Percentiles rank a stretch among this genome's conserved stretches.
Conservation (phyloP, 352 stramenopile species). For the Phytopythium oedochilum region DNA sequence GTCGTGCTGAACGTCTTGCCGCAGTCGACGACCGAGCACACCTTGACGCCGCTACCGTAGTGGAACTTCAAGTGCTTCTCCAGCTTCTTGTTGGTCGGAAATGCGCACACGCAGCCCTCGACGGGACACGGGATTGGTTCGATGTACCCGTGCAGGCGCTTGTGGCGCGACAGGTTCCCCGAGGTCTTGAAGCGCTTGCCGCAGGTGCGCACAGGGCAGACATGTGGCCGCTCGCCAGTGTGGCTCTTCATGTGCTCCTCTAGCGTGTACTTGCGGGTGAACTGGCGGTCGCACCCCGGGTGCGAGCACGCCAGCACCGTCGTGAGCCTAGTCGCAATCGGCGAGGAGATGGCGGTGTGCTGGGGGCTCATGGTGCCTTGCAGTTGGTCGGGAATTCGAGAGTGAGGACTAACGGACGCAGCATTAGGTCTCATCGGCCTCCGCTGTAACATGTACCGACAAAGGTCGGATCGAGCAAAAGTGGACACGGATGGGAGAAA, state of each 20-base stretch:
- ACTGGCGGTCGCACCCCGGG: constrained; percentile 12
- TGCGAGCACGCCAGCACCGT: constrained; percentile 13
- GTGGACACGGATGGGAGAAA: too few species aligned
- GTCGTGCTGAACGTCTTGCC: constrained; percentile 51
- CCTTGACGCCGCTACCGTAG: constrained; percentile 22
- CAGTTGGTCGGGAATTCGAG: too few species aligned
- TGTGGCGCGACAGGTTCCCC: constrained; percentile 34
- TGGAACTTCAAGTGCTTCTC: constrained; percentile 32
- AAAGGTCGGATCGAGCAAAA: too few species aligned
- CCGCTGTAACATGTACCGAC: too few species aligned
- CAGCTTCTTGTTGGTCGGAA: constrained; percentile 16
- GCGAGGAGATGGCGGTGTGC: constrained; percentile 7
- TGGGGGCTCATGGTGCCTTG: constrained; percentile 5
- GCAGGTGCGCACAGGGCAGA: constrained; percentile 21
- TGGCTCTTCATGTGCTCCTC: constrained; percentile 27
- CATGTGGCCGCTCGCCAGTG: constrained; percentile 22
- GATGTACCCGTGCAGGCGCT: constrained; percentile 22
- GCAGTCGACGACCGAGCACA: constrained; percentile 23
- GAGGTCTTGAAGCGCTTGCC: constrained; percentile 36
- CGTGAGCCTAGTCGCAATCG: not conserved
- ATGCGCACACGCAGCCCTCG: constrained; percentile 10
- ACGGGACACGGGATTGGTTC: constrained; percentile 12
- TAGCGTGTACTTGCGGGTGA: constrained; percentile 24
- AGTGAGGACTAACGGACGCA: too few species aligned
- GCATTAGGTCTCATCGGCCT: too few species aligned